These are phyloP conservation scores for Pythium monospermum DNA, from an alignment of 352 stramenopile species.

Conservation along the genomic window DNA sequence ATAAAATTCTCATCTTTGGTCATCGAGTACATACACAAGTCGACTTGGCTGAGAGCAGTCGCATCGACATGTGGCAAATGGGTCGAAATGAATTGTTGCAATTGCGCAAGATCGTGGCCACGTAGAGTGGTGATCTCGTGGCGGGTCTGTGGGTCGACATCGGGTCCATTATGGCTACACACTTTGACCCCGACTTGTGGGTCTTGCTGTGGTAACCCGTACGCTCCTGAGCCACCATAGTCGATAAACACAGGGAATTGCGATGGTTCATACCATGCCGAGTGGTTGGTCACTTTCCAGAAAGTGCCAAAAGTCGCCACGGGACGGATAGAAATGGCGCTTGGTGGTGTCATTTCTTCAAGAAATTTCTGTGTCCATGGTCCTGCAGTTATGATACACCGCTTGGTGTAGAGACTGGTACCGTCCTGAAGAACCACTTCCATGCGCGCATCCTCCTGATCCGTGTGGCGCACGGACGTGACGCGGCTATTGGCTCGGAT, in stretches of 20 bases:
- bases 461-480: background rate
- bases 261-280: constrained; percentile 32
- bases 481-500: constrained; percentile 25
- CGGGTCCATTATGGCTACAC: constrained; percentile 45
- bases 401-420: constrained; percentile 13
- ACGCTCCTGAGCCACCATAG: constrained; percentile 35
- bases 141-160: constrained; percentile 35
- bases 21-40: constrained; percentile 78
- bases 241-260: constrained; percentile 59
- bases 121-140: constrained; percentile 26
- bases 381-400: constrained; percentile 49
- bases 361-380: constrained; percentile 40
- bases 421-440: constrained; percentile 27
- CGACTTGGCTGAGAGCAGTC: constrained; percentile 26
- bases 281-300: constrained; percentile 27
- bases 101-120: constrained; percentile 3
- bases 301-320: constrained; percentile 51
- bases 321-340: constrained; percentile 32
- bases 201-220: constrained; percentile 41
- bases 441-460: constrained; percentile 13
- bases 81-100: constrained; percentile 34
- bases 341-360: background rate
- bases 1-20: constrained; percentile 65
- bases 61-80: constrained; percentile 42
- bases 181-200: constrained; percentile 55